Evolutionary conservation across 352 stramenopile species (phyloP).

Genomic region (Phytophthora sojae): DNA sequence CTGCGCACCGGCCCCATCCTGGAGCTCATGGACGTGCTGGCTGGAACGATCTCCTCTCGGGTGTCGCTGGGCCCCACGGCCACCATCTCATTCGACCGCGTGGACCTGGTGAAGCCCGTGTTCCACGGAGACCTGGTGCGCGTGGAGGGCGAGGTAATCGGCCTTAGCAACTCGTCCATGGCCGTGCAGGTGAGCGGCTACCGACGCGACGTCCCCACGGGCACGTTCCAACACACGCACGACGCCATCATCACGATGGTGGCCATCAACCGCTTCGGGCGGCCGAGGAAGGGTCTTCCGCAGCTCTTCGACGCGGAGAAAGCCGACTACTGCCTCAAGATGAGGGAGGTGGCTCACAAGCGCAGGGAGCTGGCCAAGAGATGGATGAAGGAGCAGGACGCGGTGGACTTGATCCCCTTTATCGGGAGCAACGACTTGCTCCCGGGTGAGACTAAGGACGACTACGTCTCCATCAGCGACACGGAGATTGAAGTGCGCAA

Average conservation of each 20-base stretch:
- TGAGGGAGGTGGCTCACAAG: slow-evolving; percentile 49
- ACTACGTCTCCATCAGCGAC: slow-evolving; percentile 57
- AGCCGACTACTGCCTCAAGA: slow-evolving; percentile 49
- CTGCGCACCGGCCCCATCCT: slow-evolving; percentile 60
- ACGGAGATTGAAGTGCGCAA: slow-evolving; percentile 78
- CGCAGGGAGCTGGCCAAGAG: slow-evolving; percentile 48
- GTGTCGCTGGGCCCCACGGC: slow-evolving; percentile 45
- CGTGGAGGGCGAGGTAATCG: slow-evolving; percentile 57
- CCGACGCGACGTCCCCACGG: slow-evolving; percentile 49
- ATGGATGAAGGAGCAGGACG: slow-evolving; percentile 55
- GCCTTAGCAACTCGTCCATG: slow-evolving; percentile 61
- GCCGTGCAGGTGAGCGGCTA: slow-evolving; percentile 62
- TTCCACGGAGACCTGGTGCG: slow-evolving; percentile 67
- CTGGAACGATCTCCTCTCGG: slow-evolving; percentile 48
- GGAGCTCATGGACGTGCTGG: slow-evolving; percentile 64
- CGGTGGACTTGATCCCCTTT: slow-evolving; percentile 51
- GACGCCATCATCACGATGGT: slow-evolving; percentile 72
- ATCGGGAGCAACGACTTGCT: slow-evolving; percentile 44
- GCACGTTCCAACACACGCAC: slow-evolving; percentile 61
- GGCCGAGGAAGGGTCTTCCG: slow-evolving; percentile 48
- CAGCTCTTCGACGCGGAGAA: slow-evolving; percentile 51
- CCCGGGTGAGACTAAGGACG: slow-evolving; percentile 44
- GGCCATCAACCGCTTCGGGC: slow-evolving; percentile 60
- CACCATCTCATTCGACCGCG: slow-evolving; percentile 67
- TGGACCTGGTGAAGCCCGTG: slow-evolving; percentile 62